Percentiles rank a stretch among this genome's conserved stretches.
Conservation (phyloP, 208 protist species). For the Vickermania spadyakhi region DNA sequence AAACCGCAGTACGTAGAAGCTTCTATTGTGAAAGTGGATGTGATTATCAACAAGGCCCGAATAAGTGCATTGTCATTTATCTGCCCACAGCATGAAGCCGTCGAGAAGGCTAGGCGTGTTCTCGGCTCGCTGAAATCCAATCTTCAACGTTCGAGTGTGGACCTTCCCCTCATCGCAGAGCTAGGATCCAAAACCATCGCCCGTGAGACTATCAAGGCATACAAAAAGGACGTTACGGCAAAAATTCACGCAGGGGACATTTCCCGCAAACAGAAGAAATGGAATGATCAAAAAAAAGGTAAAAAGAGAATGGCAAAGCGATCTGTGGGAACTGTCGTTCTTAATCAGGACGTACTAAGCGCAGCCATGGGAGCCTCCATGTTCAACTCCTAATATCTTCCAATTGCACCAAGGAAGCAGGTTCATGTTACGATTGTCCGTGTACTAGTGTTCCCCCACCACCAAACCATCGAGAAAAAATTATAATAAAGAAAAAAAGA, state of each 20-base stretch:
- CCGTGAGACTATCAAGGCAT: slow-evolving; percentile 88
- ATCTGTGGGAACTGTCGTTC: slow-evolving; percentile 85
- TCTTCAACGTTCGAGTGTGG: slow-evolving; percentile 82
- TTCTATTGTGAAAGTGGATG: slow-evolving; percentile 89
- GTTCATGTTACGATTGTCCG: no score
- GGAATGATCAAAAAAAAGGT: slow-evolving; percentile 96
- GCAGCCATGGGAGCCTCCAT: slow-evolving; percentile 79
- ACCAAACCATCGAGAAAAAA: no score
- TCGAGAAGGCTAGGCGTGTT: slow-evolving; percentile 53
- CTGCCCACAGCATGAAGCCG: slow-evolving; percentile 59
- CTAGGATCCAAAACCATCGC: slow-evolving; percentile 87
- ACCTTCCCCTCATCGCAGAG: slow-evolving; percentile 89
- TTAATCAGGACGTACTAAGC: slow-evolving; percentile 89
- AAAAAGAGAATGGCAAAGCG: slow-evolving; percentile 95
- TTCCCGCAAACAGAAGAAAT: slow-evolving; percentile 94
- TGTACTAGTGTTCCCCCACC: no score
- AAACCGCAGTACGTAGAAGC: slow-evolving; percentile 77
- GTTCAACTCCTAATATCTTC: slow-evolving; percentile 13
- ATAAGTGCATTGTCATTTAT: slow-evolving; percentile 91
- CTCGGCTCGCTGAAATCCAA: slow-evolving; percentile 79
- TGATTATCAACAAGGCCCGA: slow-evolving; percentile 88
- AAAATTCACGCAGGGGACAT: slow-evolving; percentile 96
- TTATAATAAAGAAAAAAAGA: no score
- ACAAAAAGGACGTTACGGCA: slow-evolving; percentile 92
- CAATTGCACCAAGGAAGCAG: no score